A percentile compares a stretch with the other conserved stretches of the same genome.
Conservation (phyloP, 1,139 yeast species). For the Lizanozyma gosingica region DNA sequence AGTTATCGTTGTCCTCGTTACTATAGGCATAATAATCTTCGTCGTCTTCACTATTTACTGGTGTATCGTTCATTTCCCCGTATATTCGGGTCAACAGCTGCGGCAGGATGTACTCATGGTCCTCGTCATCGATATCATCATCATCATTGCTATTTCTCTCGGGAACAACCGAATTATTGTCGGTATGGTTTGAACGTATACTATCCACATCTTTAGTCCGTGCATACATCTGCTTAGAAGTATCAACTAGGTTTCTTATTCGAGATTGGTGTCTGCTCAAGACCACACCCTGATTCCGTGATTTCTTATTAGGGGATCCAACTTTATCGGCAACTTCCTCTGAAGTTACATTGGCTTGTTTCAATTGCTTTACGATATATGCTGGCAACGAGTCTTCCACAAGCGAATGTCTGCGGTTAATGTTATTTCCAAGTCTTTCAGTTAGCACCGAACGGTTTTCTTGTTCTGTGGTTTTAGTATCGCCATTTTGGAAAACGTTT, state of each 20-base stretch:
- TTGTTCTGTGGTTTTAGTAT: not conserved
- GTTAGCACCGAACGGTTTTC: not conserved
- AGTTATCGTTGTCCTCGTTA: slow-evolving; percentile 12
- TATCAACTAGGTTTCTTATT: slow-evolving; percentile 20
- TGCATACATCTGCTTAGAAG: slow-evolving; percentile 31
- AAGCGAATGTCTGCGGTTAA: slow-evolving; percentile 22
- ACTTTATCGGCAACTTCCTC: not conserved
- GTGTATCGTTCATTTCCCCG: slow-evolving; percentile 7
- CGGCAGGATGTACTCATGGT: slow-evolving; percentile 36
- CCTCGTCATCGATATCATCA: slow-evolving; percentile 24
- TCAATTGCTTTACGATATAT: slow-evolving; percentile 28
- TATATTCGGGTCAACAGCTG: slow-evolving; percentile 27
- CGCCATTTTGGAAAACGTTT: not conserved
- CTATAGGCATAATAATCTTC: slow-evolving; percentile 14
- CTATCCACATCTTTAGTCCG: slow-evolving; percentile 15
- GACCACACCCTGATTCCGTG: too few species aligned
- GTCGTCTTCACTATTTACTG: slow-evolving; percentile 11
- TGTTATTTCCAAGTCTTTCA: not conserved
- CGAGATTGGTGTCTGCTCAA: not conserved
- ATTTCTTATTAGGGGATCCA: slow-evolving; percentile 1
- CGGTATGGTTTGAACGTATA: slow-evolving; percentile 6
- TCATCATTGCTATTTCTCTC: slow-evolving; percentile 13
- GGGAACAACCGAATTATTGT: slow-evolving; percentile 6
- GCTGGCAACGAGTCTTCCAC: slow-evolving; percentile 33
- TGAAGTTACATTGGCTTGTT: slow-evolving; percentile 1